Evolutionary conservation across 2,329 filamentous ascomycete species (phyloP), one percentile per base, ranked within the genome.

Genomic region (Cylindrodendrum hubeiense): DNA sequence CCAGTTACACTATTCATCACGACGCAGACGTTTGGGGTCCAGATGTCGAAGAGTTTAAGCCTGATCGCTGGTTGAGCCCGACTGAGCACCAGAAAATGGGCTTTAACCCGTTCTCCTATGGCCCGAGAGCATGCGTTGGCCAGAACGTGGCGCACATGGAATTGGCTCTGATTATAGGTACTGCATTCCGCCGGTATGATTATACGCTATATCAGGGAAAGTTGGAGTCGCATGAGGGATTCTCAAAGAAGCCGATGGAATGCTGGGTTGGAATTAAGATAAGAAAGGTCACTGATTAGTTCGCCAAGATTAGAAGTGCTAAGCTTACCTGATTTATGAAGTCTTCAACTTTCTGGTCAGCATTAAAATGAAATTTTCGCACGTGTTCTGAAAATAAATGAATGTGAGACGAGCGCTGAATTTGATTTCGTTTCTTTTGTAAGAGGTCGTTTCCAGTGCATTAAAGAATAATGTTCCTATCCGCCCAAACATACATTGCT

Each of bases 61-160:
- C 63, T 13, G 63, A 66, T 15, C 59, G 63, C 28, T 66, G 63
- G 63, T 21, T 63, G 26, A 61, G 33, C 15, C 26, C 58, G 21
- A 63, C 66, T 1, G 8, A 56, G 5, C 53, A 47, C 8, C 66
- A 68, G 49, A 68, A 68, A 49, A 58, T 41, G 2, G 39, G 55
- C 21, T 68, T 68, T 33, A 68, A 63, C 37, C 66, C 66, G 2
- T 68, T 68, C 15, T 63, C 59, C 2, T 63, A 49, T n/a, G 66
- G 63, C 7, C 66, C 66, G 3, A 53, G 66, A 41, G 63, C 63
- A 3, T 68, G 63, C 5, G 66, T 68, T 6, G 66, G 66, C 3
- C 51, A 60, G 51, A 68, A 68, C 19, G 63, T 68, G 2, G 66
- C 66, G 4, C 54, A 66, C 15, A 68, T 68, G 66, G 63, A 68